These are phyloP conservation scores for Elsinoe australis DNA, from an alignment of 2,329 filamentous ascomycete genomes.

Conservation along the genomic window DNA sequence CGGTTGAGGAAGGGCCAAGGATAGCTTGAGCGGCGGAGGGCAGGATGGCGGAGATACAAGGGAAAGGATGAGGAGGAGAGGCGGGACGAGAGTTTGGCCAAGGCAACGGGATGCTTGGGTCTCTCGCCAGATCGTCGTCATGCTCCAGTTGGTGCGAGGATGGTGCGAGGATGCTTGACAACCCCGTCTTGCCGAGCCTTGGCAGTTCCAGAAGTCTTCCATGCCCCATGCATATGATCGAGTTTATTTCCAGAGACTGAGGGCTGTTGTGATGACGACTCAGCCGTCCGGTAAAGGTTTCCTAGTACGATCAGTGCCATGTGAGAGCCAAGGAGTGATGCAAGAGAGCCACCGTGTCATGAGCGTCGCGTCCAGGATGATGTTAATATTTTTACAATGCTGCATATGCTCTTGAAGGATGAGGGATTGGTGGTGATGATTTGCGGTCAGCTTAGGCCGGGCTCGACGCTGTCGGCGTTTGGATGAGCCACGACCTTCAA, in stretches of 20 bases:
- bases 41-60: background rate
- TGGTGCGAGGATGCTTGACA: background rate
- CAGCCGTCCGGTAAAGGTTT: background rate
- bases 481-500: too few species aligned
- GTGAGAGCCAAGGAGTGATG: too few species aligned
- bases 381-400: too few species aligned
- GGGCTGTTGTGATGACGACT: background rate
- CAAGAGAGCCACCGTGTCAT: too few species aligned
- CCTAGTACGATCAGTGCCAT: too few species aligned
- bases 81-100: background rate
- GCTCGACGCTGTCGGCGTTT: too few species aligned
- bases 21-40: background rate
- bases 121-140: background rate
- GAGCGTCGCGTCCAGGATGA: too few species aligned
- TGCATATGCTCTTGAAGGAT: too few species aligned
- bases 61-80: background rate
- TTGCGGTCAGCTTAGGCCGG: too few species aligned
- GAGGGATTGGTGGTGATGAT: too few species aligned
- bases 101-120: background rate
- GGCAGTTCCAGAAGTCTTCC: constrained; percentile 9
- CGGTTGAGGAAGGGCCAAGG: constrained; percentile 11
- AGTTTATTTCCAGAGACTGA: background rate
- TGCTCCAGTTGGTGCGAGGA: background rate
- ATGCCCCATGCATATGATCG: background rate
- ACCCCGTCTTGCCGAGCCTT: background rate